Base-by-base conservation (phyloP, 306 rosid genomes). In the Quercus mongolica region DNA sequence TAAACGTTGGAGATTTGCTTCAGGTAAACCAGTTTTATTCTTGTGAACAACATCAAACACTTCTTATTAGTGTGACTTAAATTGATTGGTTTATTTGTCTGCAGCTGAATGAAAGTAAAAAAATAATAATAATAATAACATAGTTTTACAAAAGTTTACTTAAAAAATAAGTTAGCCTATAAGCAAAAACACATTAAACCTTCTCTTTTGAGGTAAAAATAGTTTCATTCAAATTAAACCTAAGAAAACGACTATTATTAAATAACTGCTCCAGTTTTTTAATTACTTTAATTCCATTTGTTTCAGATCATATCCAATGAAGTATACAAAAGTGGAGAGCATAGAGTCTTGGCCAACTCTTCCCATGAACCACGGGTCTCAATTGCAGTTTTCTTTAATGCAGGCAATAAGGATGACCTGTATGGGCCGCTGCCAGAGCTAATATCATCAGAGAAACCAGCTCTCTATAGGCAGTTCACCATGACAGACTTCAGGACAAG, bases 341-440 rank as follows among this genome's bases (percentile, higher is more conserved):
- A 88, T 41, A 69, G 91, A 55, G 91, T 86, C 58, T 6, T 79
- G 70, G 91, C 89, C 5, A 86, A 88, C 54, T 5, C 88, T 0
- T 2, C 31, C 3, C 0, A 4, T 4, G 85, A 88, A 49, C 61
- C 89, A 8, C 58, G 89, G 1, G 78, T 81, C 3, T 83, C 91
- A 0, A 46, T 76, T 1, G 83, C 79, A 0, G 77, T 82, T 30
- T 86, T 88, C 74, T 71, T 77, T 19, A 79, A 80, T n/a, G 84
- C 88, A 19, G 4, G 88, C 58, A 70, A 74, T 0, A 74, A 83
- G 69, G 85, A 81, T 23, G 70, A 35, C 2, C 5, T 56, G n/a
- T 84, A 56, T 55, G 92, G 92, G 26, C 92, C 90, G 4, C 35
- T 82, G 33, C 90, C 90, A 4, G 92, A 88, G 83, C 56, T 88